These are phyloP conservation scores for Atkinsonella hypoxylon DNA, from an alignment of 2,329 filamentous ascomycete genomes.

Conservation along the genomic window DNA sequence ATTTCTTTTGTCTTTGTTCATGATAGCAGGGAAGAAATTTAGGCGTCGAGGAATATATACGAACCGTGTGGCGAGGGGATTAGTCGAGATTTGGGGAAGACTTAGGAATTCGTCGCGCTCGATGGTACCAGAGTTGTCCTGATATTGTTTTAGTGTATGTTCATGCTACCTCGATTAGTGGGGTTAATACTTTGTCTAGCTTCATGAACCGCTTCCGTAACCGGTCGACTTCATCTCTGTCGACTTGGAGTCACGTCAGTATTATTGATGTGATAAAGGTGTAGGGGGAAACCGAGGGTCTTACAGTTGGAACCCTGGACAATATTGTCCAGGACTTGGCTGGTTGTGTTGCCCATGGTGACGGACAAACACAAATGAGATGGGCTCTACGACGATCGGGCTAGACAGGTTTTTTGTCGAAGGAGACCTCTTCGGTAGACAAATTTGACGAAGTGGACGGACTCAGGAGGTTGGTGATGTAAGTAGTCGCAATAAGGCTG, in stretches of 20 bases:
- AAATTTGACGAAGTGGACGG: neutral
- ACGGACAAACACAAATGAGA: neutral
- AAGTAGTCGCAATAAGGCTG: neutral
- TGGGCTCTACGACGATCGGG: neutral
- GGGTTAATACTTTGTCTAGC: constrained; percentile 66
- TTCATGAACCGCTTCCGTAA: constrained; percentile 98
- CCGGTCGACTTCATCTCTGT: constrained; percentile 92
- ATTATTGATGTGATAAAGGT: constrained; percentile 3
- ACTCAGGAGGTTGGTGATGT: neutral
- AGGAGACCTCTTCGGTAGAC: neutral
- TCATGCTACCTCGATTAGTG: neutral
- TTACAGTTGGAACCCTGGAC: constrained; percentile 93
- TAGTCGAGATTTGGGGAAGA: constrained; percentile 93
- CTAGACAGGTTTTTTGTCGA: neutral
- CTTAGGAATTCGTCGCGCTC: constrained; percentile 97
- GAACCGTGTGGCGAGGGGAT: constrained; percentile 88
- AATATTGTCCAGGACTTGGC: constrained; percentile 81
- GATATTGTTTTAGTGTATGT: neutral
- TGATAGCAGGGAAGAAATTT: neutral
- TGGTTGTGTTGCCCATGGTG: constrained; percentile 56
- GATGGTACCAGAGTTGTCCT: constrained; percentile 98
- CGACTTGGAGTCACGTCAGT: constrained; percentile 46
- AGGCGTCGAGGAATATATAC: constrained; percentile 8
- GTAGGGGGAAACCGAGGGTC: constrained; percentile 6
- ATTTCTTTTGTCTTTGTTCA: neutral